phyloP scores from a whole-genome alignment of 768 basidiomycete species.

The Symmetrospora coprosmae region DNA sequence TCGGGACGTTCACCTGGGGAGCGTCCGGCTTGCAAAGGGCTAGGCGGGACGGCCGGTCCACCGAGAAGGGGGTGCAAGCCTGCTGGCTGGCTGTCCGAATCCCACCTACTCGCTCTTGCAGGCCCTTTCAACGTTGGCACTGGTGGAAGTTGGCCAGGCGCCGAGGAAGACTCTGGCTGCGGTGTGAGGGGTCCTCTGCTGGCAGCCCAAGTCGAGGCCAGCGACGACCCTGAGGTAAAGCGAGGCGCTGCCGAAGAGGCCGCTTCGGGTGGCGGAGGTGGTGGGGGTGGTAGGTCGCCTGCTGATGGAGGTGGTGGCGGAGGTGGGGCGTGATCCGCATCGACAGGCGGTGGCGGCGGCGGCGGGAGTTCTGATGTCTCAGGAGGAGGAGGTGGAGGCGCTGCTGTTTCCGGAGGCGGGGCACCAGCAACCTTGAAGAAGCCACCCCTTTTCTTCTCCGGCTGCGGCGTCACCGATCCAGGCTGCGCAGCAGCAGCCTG shows the following conservation, averaged over 20 bases:
- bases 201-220: background rate
- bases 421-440: constrained; percentile 7
- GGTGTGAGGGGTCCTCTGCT: background rate
- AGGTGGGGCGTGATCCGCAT: background rate
- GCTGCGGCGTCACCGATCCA: no score
- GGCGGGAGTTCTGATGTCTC: background rate
- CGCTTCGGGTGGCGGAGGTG: background rate
- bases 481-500: background rate
- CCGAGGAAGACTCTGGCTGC: background rate
- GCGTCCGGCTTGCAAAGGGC: no score
- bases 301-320: background rate
- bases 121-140: background rate
- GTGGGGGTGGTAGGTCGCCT: constrained; percentile 22
- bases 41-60: no score
- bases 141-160: background rate
- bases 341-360: background rate
- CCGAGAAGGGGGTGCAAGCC: background rate
- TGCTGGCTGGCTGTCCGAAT: background rate
- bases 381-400: background rate
- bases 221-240: background rate
- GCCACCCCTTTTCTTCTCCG: constrained; percentile 14
- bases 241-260: background rate
- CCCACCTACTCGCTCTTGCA: background rate
- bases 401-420: background rate
- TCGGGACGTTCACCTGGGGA: no score